Conservation (phyloP, 1,284 basidiomycete genomes). For the Acaromyces ingoldii region DNA sequence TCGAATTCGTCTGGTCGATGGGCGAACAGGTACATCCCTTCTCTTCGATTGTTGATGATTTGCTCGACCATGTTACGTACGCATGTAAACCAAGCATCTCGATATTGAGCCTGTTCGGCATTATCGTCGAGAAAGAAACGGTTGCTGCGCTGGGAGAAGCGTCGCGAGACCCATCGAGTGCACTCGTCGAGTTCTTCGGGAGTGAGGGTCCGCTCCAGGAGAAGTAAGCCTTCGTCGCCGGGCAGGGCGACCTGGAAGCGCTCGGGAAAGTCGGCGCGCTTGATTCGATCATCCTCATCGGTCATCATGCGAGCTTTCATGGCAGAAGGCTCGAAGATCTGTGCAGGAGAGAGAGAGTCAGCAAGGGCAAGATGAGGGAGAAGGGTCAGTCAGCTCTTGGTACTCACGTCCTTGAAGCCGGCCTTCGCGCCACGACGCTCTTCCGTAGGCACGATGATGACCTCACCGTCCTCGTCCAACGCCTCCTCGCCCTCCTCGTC, state of each 20-base stretch:
- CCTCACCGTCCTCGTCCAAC: slow-evolving; percentile 63
- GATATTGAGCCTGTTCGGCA: slow-evolving; percentile 61
- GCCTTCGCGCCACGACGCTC: slow-evolving; percentile 52
- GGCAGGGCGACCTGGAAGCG: slow-evolving; percentile 83
- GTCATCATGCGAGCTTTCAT: slow-evolving; percentile 86
- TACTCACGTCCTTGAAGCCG: slow-evolving; percentile 79
- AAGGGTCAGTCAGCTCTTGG: too few relatives aligned
- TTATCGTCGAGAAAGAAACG: slow-evolving; percentile 62
- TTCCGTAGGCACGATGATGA: slow-evolving; percentile 24
- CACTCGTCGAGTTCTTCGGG: slow-evolving; percentile 73
- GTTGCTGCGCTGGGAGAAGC: slow-evolving; percentile 62
- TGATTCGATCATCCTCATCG: slow-evolving; percentile 81
- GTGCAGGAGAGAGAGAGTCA: slow-evolving; percentile 1
- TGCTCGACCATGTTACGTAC: slow-evolving; percentile 75
- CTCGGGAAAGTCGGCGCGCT: slow-evolving; percentile 89
- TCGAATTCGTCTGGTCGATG: slow-evolving; percentile 87
- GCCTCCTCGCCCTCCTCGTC: slow-evolving; percentile 59
- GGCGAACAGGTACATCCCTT: slow-evolving; percentile 91
- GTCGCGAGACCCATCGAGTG: slow-evolving; percentile 80
- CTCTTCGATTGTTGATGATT: slow-evolving; percentile 78
- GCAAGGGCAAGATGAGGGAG: not conserved
- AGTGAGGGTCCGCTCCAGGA: slow-evolving; percentile 62
- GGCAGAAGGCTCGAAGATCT: slow-evolving; percentile 98
- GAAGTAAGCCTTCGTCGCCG: slow-evolving; percentile 56
- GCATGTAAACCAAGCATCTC: slow-evolving; percentile 68